Conservation (phyloP, 164 flowering plant species). For the Vitis vinifera region DNA sequence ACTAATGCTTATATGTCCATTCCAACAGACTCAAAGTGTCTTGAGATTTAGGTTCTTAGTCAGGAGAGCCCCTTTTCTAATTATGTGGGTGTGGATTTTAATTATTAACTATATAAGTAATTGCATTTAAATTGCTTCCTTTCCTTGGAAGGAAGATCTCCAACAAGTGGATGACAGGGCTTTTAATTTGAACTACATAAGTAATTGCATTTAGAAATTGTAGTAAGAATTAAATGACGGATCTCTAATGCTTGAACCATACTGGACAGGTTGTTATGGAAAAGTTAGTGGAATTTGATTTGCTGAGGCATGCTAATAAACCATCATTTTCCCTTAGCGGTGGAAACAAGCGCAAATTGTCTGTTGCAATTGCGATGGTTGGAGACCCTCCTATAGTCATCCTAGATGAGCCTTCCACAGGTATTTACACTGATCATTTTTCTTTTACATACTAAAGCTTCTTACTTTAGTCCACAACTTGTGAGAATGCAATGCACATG, state of each 20-base stretch:
- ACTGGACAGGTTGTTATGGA: conserved; percentile 75
- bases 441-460: background rate
- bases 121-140: background rate
- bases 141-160: too few species aligned
- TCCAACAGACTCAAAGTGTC: background rate
- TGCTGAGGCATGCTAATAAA: conserved; percentile 80
- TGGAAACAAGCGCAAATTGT: conserved; percentile 92
- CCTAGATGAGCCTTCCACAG: conserved; percentile 99
- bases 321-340: conserved; percentile 94
- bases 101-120: background rate
- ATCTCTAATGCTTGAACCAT: conserved; percentile 7
- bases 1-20: background rate
- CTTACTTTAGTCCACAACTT: background rate
- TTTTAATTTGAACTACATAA: background rate
- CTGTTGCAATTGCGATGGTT: conserved; percentile 99
- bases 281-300: conserved; percentile 86
- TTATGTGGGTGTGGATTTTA: background rate
- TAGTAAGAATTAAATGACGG: background rate
- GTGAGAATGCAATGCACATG: background rate
- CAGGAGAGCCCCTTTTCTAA: too few species aligned
- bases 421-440: conserved; percentile 26
- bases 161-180: background rate
- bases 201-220: background rate
- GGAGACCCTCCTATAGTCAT: conserved; percentile 97
- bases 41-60: background rate